Base-by-base conservation (phyloP, 2,329 filamentous ascomycete species). In the Fusarium sp. region DNA sequence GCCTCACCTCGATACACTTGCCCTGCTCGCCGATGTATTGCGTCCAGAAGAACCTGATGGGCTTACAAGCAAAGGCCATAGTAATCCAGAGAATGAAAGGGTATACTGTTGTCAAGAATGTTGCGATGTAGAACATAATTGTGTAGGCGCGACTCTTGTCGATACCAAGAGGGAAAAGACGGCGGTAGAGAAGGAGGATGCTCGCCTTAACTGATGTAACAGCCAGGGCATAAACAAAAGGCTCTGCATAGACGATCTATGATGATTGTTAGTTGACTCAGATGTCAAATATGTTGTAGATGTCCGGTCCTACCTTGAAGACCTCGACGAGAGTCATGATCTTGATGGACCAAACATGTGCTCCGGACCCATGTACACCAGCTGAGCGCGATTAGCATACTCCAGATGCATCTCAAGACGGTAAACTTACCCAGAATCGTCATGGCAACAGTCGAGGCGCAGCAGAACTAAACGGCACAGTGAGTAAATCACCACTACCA, bases 121-220 rank as follows among this genome's bases (percentile, higher is more conserved):
- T 20, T 22, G 62, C 62, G 8, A 38, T 18, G 13, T 34, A 65
- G 16, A 65, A 65, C 52, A 65, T 58, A 12, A 65, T 30, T 8
- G 45, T 65, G 15, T 65, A 65, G 0, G 57, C 8, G 11, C 62
- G 60, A 9, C 57, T 65, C 9, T 51, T 59, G n/a, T 65, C 32
- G n/a, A 49, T 65, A 8, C 51, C 60, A 0, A 65, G 60, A 9
- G 62, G 62, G n/a, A 65, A 65, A 8, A 65, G 62, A 4, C 62
- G 62, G 2, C 62, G 62, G 22, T 65, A 65, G 0, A 65, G 60
- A 5, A 65, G 62, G n/a, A 65, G 62, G 9, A 65, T 65, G 16
- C 62, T 65, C 9, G 46, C 51, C 6, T 65, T 65, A 27, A 65
- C 62, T 4, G 62, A 65, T n/a, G 62, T 65, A 1, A 65, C 62